A percentile compares a stretch with the other conserved stretches of the same genome.
Conservation (phyloP, 2,329 filamentous ascomycete genomes). For the Aspergillus amoenus region DNA sequence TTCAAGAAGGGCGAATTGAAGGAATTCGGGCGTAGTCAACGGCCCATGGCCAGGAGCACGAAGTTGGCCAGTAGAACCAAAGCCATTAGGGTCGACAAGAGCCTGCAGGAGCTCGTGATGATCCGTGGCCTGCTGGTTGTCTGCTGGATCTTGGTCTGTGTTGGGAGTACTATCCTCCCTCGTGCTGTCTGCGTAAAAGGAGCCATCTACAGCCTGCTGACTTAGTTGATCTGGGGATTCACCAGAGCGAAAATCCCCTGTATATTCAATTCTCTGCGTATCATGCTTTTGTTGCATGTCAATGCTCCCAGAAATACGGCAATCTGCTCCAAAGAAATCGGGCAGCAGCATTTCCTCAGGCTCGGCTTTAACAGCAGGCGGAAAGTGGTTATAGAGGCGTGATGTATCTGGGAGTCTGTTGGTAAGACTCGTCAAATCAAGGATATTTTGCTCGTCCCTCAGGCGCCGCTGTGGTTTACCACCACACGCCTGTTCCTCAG, state of each 20-base stretch:
- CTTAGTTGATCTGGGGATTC: constrained; percentile 19
- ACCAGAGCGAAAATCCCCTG: constrained; percentile 5
- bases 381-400: constrained; percentile 27
- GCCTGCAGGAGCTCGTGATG: not conserved
- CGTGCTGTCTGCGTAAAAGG: constrained; percentile 16
- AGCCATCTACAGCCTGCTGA: constrained; percentile 21
- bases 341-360: constrained; percentile 24
- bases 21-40: constrained; percentile 21
- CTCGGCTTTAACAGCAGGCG: constrained; percentile 20
- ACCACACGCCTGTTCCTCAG: constrained; percentile 42
- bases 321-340: constrained; percentile 31
- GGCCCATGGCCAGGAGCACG: constrained; percentile 9
- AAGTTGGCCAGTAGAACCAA: constrained; percentile 6
- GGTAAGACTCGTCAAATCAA: constrained; percentile 32
- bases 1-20: constrained; percentile 24
- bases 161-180: constrained; percentile 16
- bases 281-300: not conserved
- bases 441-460: constrained; percentile 21
- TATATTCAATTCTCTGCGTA: not conserved
- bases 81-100: constrained; percentile 2
- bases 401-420: constrained; percentile 29
- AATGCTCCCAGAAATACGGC: constrained; percentile 15
- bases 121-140: constrained; percentile 5
- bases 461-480: constrained; percentile 25
- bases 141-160: constrained; percentile 11